Evolutionary conservation across 345 rosid species (phyloP).

Genomic region (Populus davidiana): DNA sequence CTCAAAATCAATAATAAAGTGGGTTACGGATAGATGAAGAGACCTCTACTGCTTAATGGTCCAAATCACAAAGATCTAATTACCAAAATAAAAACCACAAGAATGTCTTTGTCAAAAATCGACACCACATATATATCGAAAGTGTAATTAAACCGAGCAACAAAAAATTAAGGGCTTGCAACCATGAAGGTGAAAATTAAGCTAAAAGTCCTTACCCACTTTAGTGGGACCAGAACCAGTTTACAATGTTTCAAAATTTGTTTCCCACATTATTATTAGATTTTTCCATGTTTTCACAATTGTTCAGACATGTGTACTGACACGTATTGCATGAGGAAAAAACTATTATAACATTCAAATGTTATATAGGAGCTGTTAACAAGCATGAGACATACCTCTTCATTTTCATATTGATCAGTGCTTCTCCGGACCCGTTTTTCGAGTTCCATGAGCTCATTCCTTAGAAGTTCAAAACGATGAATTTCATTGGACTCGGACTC

Average conservation of each 20-base stretch:
- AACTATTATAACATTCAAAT: not conserved
- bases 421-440: constrained; percentile 82
- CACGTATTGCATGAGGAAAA: not conserved
- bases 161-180: not conserved
- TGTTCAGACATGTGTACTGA: not conserved
- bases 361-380: not conserved
- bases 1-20: too few relatives aligned
- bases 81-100: too few relatives aligned
- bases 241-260: not conserved
- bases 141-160: not conserved
- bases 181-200: not conserved
- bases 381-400: constrained; percentile 47
- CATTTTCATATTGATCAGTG: constrained; percentile 59
- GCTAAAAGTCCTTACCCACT: not conserved
- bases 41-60: too few relatives aligned
- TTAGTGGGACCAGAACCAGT: not conserved
- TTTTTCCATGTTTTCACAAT: not conserved
- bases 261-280: not conserved
- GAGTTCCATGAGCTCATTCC: constrained; percentile 88
- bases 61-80: too few relatives aligned
- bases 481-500: constrained; percentile 64
- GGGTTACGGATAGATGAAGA: too few relatives aligned
- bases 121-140: too few relatives aligned
- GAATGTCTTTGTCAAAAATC: too few relatives aligned
- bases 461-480: constrained; percentile 67